phyloP scores from a whole-genome alignment of 495 filamentous ascomycete species.

The Neurospora pannonica region DNA sequence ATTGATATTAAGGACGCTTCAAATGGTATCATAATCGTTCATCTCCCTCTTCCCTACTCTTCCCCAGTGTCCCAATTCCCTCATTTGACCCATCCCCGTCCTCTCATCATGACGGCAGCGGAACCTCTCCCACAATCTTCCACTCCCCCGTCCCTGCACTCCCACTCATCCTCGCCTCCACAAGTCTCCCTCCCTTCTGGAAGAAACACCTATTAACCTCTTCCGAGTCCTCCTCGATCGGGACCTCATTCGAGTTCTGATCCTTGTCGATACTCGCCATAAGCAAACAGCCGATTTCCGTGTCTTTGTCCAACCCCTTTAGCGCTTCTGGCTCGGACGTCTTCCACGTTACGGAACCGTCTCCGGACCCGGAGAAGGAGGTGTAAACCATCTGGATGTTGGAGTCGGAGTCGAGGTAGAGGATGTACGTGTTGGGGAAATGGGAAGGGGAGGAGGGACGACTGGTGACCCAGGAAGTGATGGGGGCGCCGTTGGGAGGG shows the following conservation, averaged over 20 bases:
- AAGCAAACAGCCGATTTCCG: background rate
- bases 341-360: background rate
- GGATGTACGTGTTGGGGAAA: background rate
- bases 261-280: background rate
- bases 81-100: background rate
- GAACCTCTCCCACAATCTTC: background rate
- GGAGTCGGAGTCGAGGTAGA: background rate
- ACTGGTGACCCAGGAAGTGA: background rate
- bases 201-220: background rate
- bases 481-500: background rate
- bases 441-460: background rate
- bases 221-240: background rate
- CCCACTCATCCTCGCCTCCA: background rate
- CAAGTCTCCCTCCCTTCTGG: background rate
- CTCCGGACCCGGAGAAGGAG: background rate
- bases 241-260: background rate
- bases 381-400: background rate
- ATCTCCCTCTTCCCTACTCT: background rate
- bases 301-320: background rate
- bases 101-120: background rate
- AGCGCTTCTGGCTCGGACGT: background rate
- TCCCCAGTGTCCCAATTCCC: background rate
- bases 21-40: background rate
- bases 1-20: background rate
- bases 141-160: background rate